Conservation (phyloP, 331 rosid species). For the Quercus phellos region DNA sequence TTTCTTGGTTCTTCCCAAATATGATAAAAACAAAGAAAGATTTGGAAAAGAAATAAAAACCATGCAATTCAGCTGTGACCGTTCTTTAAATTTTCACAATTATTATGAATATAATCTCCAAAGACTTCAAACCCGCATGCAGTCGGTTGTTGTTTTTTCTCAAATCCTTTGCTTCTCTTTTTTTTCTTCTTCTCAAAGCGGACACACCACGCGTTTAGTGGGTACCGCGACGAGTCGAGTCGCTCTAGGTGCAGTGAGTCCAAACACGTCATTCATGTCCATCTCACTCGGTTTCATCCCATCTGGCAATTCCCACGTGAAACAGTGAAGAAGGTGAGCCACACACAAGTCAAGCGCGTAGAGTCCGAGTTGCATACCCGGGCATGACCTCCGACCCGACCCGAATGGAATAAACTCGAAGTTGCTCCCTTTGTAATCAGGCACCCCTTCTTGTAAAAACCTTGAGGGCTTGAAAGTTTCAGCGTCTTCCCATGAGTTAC, state of each 20-base stretch:
- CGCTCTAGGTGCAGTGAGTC: slow-evolving; percentile 87
- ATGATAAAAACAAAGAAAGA: neutral
- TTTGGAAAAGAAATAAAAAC: neutral
- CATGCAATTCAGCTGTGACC: neutral
- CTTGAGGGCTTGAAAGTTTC: slow-evolving; percentile 51
- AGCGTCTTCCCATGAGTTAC: slow-evolving; percentile 53
- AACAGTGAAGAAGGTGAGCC: slow-evolving; percentile 75
- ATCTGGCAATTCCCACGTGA: slow-evolving; percentile 83
- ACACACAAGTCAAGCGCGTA: slow-evolving; percentile 69
- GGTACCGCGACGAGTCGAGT: slow-evolving; percentile 77
- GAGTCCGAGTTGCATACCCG: slow-evolving; percentile 86
- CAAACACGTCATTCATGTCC: slow-evolving; percentile 74
- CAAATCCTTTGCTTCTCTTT: no score
- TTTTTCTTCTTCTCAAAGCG: slow-evolving; percentile 3
- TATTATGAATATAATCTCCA: neutral
- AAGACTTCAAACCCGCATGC: neutral
- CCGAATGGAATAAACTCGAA: slow-evolving; percentile 93
- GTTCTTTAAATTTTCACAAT: neutral
- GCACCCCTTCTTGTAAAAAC: slow-evolving; percentile 40
- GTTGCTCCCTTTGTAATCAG: slow-evolving; percentile 75
- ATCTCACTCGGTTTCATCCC: slow-evolving; percentile 83
- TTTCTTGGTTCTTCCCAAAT: neutral
- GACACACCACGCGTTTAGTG: slow-evolving; percentile 47
- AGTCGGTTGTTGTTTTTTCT: neutral
- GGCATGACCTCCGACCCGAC: slow-evolving; percentile 93